These are phyloP conservation scores for Blastobotrys proliferans DNA, from an alignment of 1,139 yeast genomes.

Conservation along the genomic window DNA sequence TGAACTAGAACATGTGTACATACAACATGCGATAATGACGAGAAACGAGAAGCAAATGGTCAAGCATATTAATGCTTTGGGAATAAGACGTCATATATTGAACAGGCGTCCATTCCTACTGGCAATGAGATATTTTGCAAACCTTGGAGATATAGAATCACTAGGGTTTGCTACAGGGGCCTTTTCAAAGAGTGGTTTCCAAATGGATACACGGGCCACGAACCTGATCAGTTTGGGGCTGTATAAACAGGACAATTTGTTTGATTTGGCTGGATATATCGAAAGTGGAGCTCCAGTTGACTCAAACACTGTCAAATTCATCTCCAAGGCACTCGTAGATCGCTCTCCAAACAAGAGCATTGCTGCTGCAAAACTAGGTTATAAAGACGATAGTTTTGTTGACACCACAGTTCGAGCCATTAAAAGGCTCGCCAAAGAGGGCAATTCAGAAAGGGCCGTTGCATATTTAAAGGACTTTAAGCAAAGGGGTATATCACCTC, in stretches of 20 bases:
- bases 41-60: constrained; percentile 13
- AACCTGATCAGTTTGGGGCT: constrained; percentile 5
- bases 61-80: constrained; percentile 12
- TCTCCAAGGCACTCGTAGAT: constrained; percentile 7
- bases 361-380: not conserved
- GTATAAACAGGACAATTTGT: constrained; percentile 3
- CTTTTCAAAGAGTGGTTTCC: constrained; percentile 8
- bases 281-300: not conserved
- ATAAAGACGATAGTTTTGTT: not conserved
- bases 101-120: constrained; percentile 7
- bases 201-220: constrained; percentile 4
- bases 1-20: constrained; percentile 18
- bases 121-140: constrained; percentile 12
- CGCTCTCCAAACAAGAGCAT: constrained; percentile 1
- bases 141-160: constrained; percentile 11
- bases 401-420: not conserved
- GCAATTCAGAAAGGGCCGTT: constrained; percentile 16
- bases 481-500: constrained; percentile 21
- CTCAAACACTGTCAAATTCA: not conserved
- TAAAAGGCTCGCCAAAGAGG: not conserved
- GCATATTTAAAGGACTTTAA: constrained; percentile 18
- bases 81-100: constrained; percentile 2
- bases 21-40: constrained; percentile 17
- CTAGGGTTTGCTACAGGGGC: constrained; percentile 14
- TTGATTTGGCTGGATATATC: constrained; percentile 6